Conservation (phyloP, 345 rosid species). For the Adansonia digitata region DNA sequence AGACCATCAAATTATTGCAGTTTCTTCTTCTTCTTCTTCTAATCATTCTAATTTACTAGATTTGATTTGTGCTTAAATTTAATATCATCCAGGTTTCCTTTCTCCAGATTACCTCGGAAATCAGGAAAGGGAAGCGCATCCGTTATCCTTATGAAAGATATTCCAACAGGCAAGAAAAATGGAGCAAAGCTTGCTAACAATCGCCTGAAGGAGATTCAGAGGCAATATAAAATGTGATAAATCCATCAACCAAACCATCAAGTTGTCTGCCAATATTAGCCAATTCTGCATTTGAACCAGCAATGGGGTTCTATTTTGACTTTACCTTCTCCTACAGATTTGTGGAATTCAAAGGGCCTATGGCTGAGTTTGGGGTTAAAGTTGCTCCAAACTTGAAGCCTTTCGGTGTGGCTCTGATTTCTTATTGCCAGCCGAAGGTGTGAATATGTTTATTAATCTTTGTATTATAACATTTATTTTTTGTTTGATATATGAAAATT, state of each 20-base stretch:
- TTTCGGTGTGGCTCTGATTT: conserved; percentile 7
- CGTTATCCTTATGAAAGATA: conserved; percentile 29
- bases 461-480: conserved; percentile 2
- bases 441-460: conserved; percentile 11
- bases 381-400: not conserved
- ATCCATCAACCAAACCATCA: not conserved
- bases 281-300: not conserved
- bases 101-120: conserved; percentile 42
- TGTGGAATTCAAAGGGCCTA: not conserved
- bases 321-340: not conserved
- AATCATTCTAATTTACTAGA: not conserved
- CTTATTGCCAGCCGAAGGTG: not conserved
- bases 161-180: conserved; percentile 37
- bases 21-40: not conserved
- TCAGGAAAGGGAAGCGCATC: conserved; percentile 40
- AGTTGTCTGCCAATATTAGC: not conserved
- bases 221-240: conserved; percentile 1
- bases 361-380: not conserved
- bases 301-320: conserved; percentile 9
- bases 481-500: not conserved
- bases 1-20: conserved; percentile 1
- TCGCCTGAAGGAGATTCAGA: conserved; percentile 19
- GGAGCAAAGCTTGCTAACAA: conserved; percentile 25
- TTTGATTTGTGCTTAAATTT: not conserved
- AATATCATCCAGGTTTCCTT: conserved; percentile 19